phyloP scores from a whole-genome alignment of 176 grass and related monocot species.

The Tillandsia fasciculata region DNA sequence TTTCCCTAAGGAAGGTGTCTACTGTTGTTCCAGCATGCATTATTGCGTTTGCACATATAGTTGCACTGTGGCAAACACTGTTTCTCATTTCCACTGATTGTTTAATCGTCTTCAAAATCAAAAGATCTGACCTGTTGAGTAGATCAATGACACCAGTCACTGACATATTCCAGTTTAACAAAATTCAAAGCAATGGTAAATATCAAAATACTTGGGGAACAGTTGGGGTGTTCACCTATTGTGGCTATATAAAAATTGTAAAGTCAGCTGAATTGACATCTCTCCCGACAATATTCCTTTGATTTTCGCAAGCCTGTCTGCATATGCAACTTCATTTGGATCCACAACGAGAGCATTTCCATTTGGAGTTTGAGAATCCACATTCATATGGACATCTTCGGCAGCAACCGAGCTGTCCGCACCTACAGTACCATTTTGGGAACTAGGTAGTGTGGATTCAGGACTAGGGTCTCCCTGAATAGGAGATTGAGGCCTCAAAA shows the following conservation, averaged over 20 bases:
- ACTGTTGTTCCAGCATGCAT: conserved; percentile 99
- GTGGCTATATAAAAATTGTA: conserved; percentile 97
- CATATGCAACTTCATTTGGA: conserved; percentile 46
- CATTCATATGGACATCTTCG: conserved; percentile 84
- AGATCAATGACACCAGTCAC: conserved; percentile 3
- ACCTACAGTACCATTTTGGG: conserved; percentile 31
- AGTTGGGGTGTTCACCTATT: conserved; percentile 48
- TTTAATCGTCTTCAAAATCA: conserved; percentile 98
- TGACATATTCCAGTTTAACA: not conserved
- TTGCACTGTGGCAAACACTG: conserved; percentile 97
- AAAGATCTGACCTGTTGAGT: conserved; percentile 72
- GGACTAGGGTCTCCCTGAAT: not conserved
- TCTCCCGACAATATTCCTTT: conserved; percentile 97
- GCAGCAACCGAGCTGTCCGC: conserved; percentile 31
- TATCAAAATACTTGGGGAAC: not conserved
- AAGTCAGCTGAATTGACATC: conserved; percentile 82
- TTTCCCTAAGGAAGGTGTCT: conserved; percentile 97
- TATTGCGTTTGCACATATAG: conserved; percentile 94
- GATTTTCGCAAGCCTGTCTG: conserved; percentile 72
- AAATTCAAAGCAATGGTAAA: conserved; percentile 5
- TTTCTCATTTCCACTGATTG: conserved; percentile 99
- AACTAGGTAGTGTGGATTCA: conserved; percentile 27
- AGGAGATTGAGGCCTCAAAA: not conserved
- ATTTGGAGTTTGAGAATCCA: conserved; percentile 43
- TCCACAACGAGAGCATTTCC: conserved; percentile 49